Conservation (phyloP, 805 yeast genomes). For the Candida quercuum region DNA sequence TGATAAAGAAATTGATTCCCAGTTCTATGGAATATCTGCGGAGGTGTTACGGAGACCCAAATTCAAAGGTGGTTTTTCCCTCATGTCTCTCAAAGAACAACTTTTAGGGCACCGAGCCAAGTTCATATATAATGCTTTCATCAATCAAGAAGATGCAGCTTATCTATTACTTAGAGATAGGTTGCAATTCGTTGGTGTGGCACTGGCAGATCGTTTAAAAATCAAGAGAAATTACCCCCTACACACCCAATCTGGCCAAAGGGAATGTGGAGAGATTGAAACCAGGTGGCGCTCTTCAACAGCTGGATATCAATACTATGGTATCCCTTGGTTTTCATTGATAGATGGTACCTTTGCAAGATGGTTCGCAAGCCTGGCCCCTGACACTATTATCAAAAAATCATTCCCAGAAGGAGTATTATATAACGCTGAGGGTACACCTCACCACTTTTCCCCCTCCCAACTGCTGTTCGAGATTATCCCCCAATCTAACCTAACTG, state of each 20-base stretch:
- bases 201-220: not conserved
- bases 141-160: not conserved
- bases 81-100: not conserved
- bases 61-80: not conserved
- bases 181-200: not conserved
- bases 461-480: not conserved
- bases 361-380: not conserved
- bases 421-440: not conserved
- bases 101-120: not conserved
- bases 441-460: not conserved
- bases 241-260: no score
- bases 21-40: not conserved
- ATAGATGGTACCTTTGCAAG: not conserved
- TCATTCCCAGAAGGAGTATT: not conserved
- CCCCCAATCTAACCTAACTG: not conserved
- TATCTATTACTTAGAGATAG: not conserved
- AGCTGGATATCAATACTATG: not conserved
- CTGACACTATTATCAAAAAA: not conserved
- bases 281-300: no score
- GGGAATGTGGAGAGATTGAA: not conserved
- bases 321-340: not conserved
- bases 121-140: not conserved
- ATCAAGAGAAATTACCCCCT: no score
- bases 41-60: not conserved
- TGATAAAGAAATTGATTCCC: not conserved